Base-by-base conservation (phyloP, 2,329 filamentous ascomycete species). In the Cryoendolithus antarcticus region DNA sequence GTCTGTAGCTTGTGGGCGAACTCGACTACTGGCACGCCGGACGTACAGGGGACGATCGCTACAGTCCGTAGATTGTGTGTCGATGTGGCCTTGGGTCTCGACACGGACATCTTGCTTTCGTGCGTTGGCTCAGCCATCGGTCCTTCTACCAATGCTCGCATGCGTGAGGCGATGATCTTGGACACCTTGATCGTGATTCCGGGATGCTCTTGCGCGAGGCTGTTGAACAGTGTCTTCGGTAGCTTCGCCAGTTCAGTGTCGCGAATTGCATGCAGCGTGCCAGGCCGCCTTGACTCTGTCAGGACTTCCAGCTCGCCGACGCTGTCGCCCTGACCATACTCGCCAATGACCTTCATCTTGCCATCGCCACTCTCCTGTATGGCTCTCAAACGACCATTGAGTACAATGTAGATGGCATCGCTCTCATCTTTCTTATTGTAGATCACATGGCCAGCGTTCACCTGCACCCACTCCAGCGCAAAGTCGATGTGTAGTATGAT, bases 171-270 rank as follows among this genome's bases (percentile, higher is more conserved):
- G 52, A 98, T 95, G 50, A 98, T 91, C 61, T 96, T 98, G 1
- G 91, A 96, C 21, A 98, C 93, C 61, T 96, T 95, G 60, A 98
- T 96, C 0, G 91, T 96, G 54, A 98, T 98, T 32, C 86, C 93
- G 4, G 91, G 91, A 55, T 98, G 91, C 55, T 98, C 91, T 56
- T 94, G 82, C 1, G 91, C 91, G 38, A 98, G 74, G 55, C 91
- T 98, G 67, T 98, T 98, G 69, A 98, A 98, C 1, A 98, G 66
- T 0, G 86, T 94, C 42, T 89, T 83, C 1, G 91, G 91, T 44
- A 98, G 94, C 53, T 94, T 96, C 42, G 93, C 89, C 24, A 98
- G 66, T 57, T 98, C 91, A 0, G 91, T 96, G 48, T 96, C 91
- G 41, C 91, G 82, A 50, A 98, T 98, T 4, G 91, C 91, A 56